Evolutionary conservation across 352 stramenopile species (phyloP).

Genomic region (Phytophthora pistaciae): DNA sequence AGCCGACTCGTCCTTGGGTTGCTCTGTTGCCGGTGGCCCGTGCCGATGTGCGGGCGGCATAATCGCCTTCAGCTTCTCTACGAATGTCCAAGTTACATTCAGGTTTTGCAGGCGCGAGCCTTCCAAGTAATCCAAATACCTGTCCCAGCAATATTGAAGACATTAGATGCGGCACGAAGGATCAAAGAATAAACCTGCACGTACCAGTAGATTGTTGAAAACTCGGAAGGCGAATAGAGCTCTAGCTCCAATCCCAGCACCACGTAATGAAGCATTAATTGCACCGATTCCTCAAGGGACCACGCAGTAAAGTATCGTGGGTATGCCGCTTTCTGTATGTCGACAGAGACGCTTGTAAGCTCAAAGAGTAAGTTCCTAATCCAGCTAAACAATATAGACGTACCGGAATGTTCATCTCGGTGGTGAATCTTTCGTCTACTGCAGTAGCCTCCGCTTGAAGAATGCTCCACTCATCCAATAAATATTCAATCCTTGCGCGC

Average conservation of each 20-base stretch:
- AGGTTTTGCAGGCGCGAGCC: constrained; percentile 87
- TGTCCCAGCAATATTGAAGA: constrained; percentile 21
- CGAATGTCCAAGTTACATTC: constrained; percentile 81
- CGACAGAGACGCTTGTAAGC: constrained; percentile 4
- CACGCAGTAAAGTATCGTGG: constrained; percentile 87
- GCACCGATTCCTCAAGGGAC: constrained; percentile 76
- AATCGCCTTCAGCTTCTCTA: constrained; percentile 87
- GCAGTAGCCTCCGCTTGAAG: constrained; percentile 76
- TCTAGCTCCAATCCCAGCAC: constrained; percentile 80
- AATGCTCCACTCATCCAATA: constrained; percentile 84
- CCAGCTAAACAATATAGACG: constrained; percentile 9
- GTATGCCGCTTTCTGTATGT: constrained; percentile 70
- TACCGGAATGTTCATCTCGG: constrained; percentile 87
- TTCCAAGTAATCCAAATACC: constrained; percentile 88
- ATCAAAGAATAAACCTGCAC: constrained; percentile 6
- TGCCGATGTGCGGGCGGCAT: constrained; percentile 36
- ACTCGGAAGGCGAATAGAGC: constrained; percentile 77
- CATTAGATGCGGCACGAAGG: not conserved
- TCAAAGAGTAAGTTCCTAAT: not conserved
- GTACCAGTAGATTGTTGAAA: constrained; percentile 82
- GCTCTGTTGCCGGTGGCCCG: constrained; percentile 8
- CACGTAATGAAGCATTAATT: constrained; percentile 87
- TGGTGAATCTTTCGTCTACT: constrained; percentile 85
- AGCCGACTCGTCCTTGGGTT: constrained; percentile 21
- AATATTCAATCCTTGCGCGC: constrained; percentile 77